Evolutionary conservation across 1,284 basidiomycete genomes (phyloP), one percentile per base, ranked within the genome.

Genomic region (Austropuccinia psidii): DNA sequence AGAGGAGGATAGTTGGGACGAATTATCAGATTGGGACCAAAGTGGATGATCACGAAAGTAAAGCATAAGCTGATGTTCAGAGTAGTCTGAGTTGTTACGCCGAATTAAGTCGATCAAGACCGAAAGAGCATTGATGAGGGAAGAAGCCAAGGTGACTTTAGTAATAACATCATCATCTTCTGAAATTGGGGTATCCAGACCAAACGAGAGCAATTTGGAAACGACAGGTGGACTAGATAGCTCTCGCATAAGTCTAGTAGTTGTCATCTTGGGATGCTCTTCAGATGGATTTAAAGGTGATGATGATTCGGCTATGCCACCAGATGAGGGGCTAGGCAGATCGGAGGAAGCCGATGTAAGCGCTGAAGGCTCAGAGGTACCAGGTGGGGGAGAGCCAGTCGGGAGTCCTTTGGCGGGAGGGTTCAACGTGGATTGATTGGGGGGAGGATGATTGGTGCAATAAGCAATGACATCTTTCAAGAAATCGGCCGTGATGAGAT

Each of bases 41-140:
- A 96, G 93, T 35, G 97, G 85, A 58, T 91, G 87, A 80, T 94
- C 93, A 61, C 93, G 88, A 52, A 97, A 83, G 0, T 91, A 93
- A 80, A 97, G 93, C 83, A 97, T 96, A n/a, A 98, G 85, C 81
- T 95, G 96, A 17, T 94, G 95, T 83, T 99, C 96, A 79, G 96
- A 95, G 81, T 94, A 97, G 81, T 99, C 95, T 66, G 93, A 95
- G 82, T 98, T 98, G 82, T 98, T 98, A 81, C 98, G 94, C 70
- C 96, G 87, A 77, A 99, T 98, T 45, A 99, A 86, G 81, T 99
- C 96, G 78, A 97, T 90, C 76, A 98, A 85, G 78, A 98, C 87
- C 64, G 90, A 89, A 77, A 95, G 90, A 31, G 92, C 89, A 75
- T 93, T 88, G 37, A 90, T 86, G 55, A 98, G 87, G 0, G 93